Base-by-base conservation (phyloP, 495 filamentous ascomycete species). In the Xeromyces bisporus region DNA sequence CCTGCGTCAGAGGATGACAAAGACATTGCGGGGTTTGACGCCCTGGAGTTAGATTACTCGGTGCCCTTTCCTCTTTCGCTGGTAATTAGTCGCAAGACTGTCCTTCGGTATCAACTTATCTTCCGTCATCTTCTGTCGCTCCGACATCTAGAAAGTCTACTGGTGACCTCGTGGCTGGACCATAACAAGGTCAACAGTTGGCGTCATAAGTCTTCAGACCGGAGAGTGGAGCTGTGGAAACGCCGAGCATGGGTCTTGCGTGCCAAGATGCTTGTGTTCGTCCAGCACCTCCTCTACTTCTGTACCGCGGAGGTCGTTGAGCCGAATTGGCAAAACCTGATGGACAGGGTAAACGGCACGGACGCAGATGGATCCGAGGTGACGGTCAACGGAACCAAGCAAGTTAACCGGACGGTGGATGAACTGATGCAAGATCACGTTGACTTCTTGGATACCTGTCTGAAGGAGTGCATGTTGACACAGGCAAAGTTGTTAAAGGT, bases 391-490 rank as follows among this genome's bases (percentile, higher is more conserved):
- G 57, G 56, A 6, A 56, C 55, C 4, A 56, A 58, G 31, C 55
- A 71, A 48, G 63, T 60, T 26, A 82, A 80, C 36, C 66, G 85
- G 23, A 97, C 89, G 0, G 91, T 97, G 10, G 89, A 97, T 42
- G 83, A 94, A 50, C 57, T 97, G 44, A 97, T 97, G 89, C 84
- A 96, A 53, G 87, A 96, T 51, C 89, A 97, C 62, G 86, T 97
- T 18, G 89, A 96, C 55, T 96, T 96, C 50, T 53, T 97, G 33
- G 89, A 94, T 44, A 94, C 87, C 8, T 97, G 89, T 52, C 59
- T 97, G 33, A 96, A 96, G 57, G 89, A 94, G 58, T 94, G 91
- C 62, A 94, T 94, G 87, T 66, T 97, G 20, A 96, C 91, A 7
- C 93, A 97, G 48, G 78, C 79, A 32, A 93, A 92, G 53, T 56